A percentile compares a stretch with the other conserved stretches of the same genome.
These are phyloP conservation scores for Alopecurus myosuroides DNA, from an alignment of 176 grass and related monocot species.

Conservation along the genomic window DNA sequence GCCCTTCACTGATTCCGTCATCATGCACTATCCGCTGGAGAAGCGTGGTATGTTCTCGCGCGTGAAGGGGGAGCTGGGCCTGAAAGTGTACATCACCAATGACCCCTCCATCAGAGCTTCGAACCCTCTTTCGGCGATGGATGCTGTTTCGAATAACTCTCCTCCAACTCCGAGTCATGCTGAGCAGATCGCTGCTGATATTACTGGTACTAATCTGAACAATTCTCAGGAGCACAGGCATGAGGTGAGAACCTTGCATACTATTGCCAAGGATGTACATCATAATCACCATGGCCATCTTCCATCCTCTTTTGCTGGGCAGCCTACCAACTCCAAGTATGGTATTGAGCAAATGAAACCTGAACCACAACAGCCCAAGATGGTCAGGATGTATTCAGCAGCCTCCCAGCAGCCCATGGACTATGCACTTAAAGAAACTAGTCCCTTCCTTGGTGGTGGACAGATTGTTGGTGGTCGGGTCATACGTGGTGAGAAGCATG, in stretches of 20 bases:
- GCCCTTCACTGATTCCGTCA: slow-evolving; percentile 61
- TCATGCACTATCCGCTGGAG: slow-evolving; percentile 89
- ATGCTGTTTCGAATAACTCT: slow-evolving; percentile 55
- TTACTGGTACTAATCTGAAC: slow-evolving; percentile 39
- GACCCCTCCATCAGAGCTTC: slow-evolving; percentile 79
- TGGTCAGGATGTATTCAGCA: slow-evolving; percentile 83
- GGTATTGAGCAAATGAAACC: slow-evolving; percentile 65
- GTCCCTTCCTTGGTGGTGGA: slow-evolving; percentile 84
- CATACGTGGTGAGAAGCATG: slow-evolving; percentile 69
- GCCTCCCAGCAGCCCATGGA: slow-evolving; percentile 87
- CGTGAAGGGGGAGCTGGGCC: slow-evolving; percentile 80
- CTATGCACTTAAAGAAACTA: slow-evolving; percentile 91
- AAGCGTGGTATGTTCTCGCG: slow-evolving; percentile 93
- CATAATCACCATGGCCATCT: slow-evolving; percentile 54
- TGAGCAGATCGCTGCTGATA: slow-evolving; percentile 48
- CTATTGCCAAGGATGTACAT: slow-evolving; percentile 58
- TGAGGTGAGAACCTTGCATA: slow-evolving; percentile 66
- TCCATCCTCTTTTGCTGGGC: slow-evolving; percentile 42
- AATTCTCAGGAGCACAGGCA: slow-evolving; percentile 40
- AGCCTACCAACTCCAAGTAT: slow-evolving; percentile 61
- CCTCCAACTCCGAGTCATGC: slow-evolving; percentile 42
- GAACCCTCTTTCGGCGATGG: slow-evolving; percentile 67
- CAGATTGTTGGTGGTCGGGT: slow-evolving; percentile 92
- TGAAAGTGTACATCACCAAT: slow-evolving; percentile 91
- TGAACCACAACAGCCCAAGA: slow-evolving; percentile 51